These are phyloP conservation scores for Apophysomyces ossiformis DNA, from an alignment of 371 early-diverging fungal species.

Conservation along the genomic window DNA sequence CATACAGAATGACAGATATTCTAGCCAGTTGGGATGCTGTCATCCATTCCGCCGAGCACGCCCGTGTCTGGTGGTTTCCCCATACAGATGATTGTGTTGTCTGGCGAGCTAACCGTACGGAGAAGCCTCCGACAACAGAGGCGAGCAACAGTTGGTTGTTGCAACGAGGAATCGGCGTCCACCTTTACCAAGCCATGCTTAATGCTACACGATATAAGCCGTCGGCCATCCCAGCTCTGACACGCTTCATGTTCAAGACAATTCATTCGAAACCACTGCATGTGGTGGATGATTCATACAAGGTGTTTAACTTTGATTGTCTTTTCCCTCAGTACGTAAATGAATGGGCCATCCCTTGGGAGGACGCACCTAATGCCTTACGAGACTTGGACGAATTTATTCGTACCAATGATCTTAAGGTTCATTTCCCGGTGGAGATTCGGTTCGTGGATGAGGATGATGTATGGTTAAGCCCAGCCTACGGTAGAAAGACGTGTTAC, in stretches of 20 bases:
- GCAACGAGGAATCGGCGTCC: slow-evolving; percentile 61
- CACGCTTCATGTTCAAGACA: slow-evolving; percentile 55
- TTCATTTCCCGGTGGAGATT: slow-evolving; percentile 84
- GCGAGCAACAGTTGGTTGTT: slow-evolving; percentile 47
- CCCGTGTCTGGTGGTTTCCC: slow-evolving; percentile 90
- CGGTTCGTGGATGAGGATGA: slow-evolving; percentile 78
- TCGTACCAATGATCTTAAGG: slow-evolving; percentile 52
- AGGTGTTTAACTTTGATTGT: slow-evolving; percentile 85
- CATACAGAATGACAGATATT: slow-evolving; percentile 61
- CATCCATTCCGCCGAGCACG: slow-evolving; percentile 74
- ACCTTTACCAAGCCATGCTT: slow-evolving; percentile 72
- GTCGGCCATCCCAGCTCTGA: slow-evolving; percentile 63
- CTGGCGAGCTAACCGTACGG: slow-evolving; percentile 77
- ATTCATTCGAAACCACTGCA: slow-evolving; percentile 51
- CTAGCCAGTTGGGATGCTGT: slow-evolving; percentile 60
- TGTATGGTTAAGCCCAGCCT: slow-evolving; percentile 82
- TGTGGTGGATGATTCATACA: slow-evolving; percentile 69
- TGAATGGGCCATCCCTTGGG: slow-evolving; percentile 85
- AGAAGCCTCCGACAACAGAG: slow-evolving; percentile 33
- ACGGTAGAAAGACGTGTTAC: slow-evolving; percentile 73
- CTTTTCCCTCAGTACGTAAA: slow-evolving; percentile 84
- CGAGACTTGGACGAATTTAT: slow-evolving; percentile 66
- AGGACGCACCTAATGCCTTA: slow-evolving; percentile 66
- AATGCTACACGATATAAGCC: slow-evolving; percentile 66
- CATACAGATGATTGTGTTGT: slow-evolving; percentile 78